phyloP scores from a whole-genome alignment of 441 rosid species.

The Oxalis stricta region DNA sequence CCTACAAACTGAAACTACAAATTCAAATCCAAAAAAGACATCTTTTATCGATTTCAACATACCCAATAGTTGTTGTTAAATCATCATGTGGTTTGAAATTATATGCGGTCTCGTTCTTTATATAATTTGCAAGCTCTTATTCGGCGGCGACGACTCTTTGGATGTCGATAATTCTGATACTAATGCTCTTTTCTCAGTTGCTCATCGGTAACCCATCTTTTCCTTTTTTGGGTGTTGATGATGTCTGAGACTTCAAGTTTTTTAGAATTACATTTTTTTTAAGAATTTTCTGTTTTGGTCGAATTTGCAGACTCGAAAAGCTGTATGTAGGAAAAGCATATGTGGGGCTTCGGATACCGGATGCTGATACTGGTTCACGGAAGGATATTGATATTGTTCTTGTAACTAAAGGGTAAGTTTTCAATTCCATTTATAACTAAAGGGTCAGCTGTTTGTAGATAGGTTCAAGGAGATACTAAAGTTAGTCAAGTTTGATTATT shows the following conservation, averaged over 20 bases:
- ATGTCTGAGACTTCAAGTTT: no score
- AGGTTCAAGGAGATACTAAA: no score
- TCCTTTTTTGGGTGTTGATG: no score
- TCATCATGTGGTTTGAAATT: conserved; percentile 49
- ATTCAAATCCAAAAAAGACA: background rate
- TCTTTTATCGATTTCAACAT: background rate
- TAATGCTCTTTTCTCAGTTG: conserved; percentile 61
- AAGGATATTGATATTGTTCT: conserved; percentile 65
- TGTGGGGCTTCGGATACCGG: conserved; percentile 84
- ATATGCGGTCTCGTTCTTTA: conserved; percentile 59
- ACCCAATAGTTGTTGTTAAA: background rate
- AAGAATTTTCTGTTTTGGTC: background rate
- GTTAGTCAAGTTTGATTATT: no score
- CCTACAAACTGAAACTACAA: no score
- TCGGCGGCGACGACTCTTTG: conserved; percentile 37
- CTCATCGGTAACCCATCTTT: conserved; percentile 27
- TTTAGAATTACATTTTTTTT: background rate
- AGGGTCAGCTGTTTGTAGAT: no score
- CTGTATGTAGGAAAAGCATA: conserved; percentile 69
- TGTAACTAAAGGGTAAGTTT: conserved; percentile 44
- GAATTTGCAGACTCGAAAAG: conserved; percentile 51
- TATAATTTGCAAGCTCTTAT: conserved; percentile 35
- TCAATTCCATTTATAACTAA: background rate
- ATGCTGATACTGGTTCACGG: conserved; percentile 63
- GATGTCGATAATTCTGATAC: conserved; percentile 52